Conservation (phyloP, 768 basidiomycete species). For the Lactarius tabidus region DNA sequence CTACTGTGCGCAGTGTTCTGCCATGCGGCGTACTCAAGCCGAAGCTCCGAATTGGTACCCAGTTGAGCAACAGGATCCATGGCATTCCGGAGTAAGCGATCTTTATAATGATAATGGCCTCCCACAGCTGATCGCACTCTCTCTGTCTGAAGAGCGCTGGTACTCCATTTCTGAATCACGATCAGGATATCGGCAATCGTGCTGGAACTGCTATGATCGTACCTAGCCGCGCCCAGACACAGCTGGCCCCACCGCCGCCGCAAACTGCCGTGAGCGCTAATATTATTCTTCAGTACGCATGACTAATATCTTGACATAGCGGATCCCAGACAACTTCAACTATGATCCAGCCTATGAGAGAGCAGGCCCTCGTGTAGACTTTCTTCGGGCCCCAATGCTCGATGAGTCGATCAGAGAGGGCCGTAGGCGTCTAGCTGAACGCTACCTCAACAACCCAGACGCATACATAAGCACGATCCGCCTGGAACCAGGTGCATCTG, state of each 20-base stretch:
- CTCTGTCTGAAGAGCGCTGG: background rate
- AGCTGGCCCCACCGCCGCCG: background rate
- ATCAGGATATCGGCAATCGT: background rate
- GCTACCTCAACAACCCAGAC: slow-evolving; percentile 2
- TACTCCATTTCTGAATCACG: background rate
- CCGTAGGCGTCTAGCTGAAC: background rate
- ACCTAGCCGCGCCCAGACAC: background rate
- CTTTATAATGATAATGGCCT: background rate
- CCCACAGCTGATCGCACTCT: background rate
- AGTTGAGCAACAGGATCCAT: background rate
- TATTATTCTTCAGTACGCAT: too few species aligned
- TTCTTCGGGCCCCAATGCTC: too few species aligned
- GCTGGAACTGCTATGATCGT: background rate
- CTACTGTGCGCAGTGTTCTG: background rate
- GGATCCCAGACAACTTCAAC: too few species aligned
- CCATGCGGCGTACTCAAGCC: background rate
- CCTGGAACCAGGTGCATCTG: background rate
- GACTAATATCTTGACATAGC: too few species aligned
- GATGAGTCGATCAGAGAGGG: background rate
- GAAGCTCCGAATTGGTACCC: background rate
- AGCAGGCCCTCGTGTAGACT: too few species aligned
- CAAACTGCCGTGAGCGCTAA: too few species aligned
- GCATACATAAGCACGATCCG: background rate
- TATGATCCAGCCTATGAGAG: too few species aligned
- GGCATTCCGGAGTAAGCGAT: background rate